phyloP scores from a whole-genome alignment of 805 yeast genomes.

The Ascoidea tarda region DNA sequence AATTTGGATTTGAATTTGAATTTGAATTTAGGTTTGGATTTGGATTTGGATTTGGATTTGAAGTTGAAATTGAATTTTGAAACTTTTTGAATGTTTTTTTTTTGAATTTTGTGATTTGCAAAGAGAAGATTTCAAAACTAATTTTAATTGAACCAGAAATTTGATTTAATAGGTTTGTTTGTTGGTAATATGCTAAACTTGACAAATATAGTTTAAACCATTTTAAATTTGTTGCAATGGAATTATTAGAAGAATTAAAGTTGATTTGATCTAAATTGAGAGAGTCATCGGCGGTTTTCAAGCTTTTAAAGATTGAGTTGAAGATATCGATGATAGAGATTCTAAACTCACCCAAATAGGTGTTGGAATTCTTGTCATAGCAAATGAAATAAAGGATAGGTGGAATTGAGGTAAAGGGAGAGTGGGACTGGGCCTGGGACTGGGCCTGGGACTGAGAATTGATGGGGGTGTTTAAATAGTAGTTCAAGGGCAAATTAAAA shows the following conservation, averaged over 20 bases:
- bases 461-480: too few relatives aligned
- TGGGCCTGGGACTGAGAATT: too few relatives aligned
- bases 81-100: background rate
- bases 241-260: too few relatives aligned
- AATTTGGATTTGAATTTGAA: background rate
- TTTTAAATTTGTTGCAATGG: background rate
- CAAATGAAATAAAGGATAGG: background rate
- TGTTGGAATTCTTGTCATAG: background rate
- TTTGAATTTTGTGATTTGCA: too few relatives aligned
- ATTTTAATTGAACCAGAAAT: background rate
- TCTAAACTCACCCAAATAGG: background rate
- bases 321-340: too few relatives aligned
- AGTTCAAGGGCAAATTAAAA: too few relatives aligned
- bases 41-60: slow-evolving; percentile 5
- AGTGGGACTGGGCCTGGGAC: too few relatives aligned
- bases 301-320: background rate
- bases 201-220: background rate
- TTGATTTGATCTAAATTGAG: background rate
- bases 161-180: too few relatives aligned
- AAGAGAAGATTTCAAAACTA: too few relatives aligned
- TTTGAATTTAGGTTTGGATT: background rate
- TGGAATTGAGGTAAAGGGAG: background rate
- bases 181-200: background rate
- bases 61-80: background rate
- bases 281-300: background rate